Evolutionary conservation across 1,284 basidiomycete genomes (phyloP).

Genomic region (Ganoderma meredithae): DNA sequence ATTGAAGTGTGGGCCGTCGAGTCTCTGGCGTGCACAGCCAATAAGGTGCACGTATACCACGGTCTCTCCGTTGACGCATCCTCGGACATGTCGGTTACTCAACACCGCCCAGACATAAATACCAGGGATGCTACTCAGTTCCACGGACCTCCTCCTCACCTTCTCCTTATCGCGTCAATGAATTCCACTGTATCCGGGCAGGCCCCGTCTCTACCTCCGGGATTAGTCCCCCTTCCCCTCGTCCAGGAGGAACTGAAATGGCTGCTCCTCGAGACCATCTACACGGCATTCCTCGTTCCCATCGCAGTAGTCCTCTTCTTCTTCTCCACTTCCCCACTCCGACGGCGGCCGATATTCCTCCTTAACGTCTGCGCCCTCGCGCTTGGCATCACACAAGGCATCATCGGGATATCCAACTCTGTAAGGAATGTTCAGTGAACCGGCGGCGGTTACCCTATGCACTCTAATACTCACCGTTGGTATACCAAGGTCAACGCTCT

Average conservation of each 20-base stretch:
- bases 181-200: neutral
- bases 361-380: constrained; percentile 31
- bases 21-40: neutral
- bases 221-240: neutral
- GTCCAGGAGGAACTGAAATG: constrained; percentile 9
- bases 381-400: neutral
- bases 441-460: no score
- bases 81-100: neutral
- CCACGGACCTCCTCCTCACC: neutral
- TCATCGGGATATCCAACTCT: neutral
- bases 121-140: neutral
- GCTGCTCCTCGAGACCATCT: constrained; percentile 32
- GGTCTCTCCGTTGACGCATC: neutral
- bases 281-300: constrained; percentile 30
- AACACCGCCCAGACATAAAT: neutral
- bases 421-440: neutral
- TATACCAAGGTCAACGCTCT: neutral
- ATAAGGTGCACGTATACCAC: neutral
- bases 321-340: constrained; percentile 33
- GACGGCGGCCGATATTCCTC: constrained; percentile 40
- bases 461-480: no score
- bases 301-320: constrained; percentile 37
- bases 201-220: neutral
- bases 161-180: neutral
- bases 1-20: no score